These are phyloP conservation scores for Citrus sp. DNA, from an alignment of 345 rosid genomes.

Conservation along the genomic window DNA sequence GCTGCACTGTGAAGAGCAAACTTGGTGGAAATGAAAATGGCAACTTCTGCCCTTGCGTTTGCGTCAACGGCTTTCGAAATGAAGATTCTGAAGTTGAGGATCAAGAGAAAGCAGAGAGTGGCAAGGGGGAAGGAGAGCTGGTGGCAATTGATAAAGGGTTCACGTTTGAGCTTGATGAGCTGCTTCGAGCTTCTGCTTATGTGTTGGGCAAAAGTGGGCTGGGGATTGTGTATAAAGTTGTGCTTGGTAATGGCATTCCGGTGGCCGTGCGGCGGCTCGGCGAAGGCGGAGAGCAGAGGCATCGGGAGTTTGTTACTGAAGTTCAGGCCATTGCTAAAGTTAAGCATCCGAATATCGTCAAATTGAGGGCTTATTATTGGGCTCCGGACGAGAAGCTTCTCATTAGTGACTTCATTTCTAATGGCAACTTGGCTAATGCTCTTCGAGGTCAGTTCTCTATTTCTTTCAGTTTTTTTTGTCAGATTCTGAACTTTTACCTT, in stretches of 20 bases:
- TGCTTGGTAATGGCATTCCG: constrained; percentile 89
- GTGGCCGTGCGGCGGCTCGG: constrained; percentile 95
- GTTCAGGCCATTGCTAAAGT: constrained; percentile 87
- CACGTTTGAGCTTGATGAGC: constrained; percentile 85
- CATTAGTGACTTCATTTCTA: constrained; percentile 81
- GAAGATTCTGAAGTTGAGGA: constrained; percentile 76
- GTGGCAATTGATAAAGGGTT: constrained; percentile 95
- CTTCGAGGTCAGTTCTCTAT: constrained; percentile 54
- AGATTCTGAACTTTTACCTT: not conserved
- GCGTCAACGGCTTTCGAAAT: constrained; percentile 23
- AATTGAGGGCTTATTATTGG: constrained; percentile 95
- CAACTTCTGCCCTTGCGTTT: constrained; percentile 29
- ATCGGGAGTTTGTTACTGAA: constrained; percentile 84
- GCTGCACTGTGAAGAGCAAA: constrained; percentile 73
- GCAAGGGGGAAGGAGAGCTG: constrained; percentile 66
- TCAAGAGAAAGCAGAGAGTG: constrained; percentile 35
- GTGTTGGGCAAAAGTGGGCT: constrained; percentile 96
- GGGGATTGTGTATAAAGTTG: constrained; percentile 96
- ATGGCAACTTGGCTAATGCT: constrained; percentile 85
- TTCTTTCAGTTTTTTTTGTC: not conserved
- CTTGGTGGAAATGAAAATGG: constrained; percentile 44
- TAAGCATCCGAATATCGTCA: constrained; percentile 93
- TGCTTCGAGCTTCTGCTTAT: constrained; percentile 92
- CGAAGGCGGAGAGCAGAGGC: constrained; percentile 93
- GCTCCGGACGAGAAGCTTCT: constrained; percentile 96